Percentiles rank a stretch among this genome's conserved stretches.
These are phyloP conservation scores for Citeromyces matritensis DNA, from an alignment of 805 yeast species.

Conservation along the genomic window DNA sequence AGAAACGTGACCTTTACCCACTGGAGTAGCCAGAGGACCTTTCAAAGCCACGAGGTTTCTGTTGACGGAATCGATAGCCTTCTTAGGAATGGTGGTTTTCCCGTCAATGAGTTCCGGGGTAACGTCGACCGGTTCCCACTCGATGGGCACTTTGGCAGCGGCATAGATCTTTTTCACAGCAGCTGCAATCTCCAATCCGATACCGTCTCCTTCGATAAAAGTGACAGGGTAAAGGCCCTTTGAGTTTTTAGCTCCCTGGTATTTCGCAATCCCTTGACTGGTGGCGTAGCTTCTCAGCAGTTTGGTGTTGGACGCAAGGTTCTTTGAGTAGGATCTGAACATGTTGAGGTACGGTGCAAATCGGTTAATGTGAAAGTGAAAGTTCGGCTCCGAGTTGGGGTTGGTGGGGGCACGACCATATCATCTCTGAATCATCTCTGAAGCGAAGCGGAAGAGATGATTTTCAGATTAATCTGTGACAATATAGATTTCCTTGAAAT, in stretches of 20 bases:
- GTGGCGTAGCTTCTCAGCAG: constrained; percentile 3
- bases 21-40: constrained; percentile 98
- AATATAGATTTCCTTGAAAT: too few species aligned
- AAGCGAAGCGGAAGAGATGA: neutral
- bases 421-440: neutral
- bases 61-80: constrained; percentile 86
- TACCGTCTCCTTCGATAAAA: constrained; percentile 97
- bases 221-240: constrained; percentile 89
- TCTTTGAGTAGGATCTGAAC: neutral
- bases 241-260: constrained; percentile 46
- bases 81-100: constrained; percentile 83
- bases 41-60: constrained; percentile 88
- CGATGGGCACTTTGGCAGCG: constrained; percentile 92
- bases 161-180: constrained; percentile 87
- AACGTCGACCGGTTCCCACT: constrained; percentile 95
- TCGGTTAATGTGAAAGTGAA: neutral
- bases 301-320: constrained; percentile 1
- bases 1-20: constrained; percentile 97
- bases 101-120: constrained; percentile 88
- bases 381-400: neutral
- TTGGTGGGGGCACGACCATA: neutral
- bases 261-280: constrained; percentile 37
- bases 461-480: too few species aligned
- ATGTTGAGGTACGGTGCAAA: neutral
- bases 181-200: constrained; percentile 88